Conservation (phyloP, 305 asterid genomes). For the Ilex paraguariensis region DNA sequence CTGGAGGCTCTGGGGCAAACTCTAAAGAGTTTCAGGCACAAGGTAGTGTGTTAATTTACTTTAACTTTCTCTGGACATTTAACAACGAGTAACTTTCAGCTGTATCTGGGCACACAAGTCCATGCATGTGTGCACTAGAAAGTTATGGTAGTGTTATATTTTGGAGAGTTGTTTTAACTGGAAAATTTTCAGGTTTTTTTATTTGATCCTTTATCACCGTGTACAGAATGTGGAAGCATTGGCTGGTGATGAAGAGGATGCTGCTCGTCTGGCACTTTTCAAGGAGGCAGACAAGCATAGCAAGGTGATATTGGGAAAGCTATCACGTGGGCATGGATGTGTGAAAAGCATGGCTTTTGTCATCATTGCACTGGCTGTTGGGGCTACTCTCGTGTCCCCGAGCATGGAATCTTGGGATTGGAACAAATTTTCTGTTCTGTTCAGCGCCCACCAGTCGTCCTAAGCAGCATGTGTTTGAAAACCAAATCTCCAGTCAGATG, state of each 20-base stretch:
- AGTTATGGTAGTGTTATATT: background rate
- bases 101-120: background rate
- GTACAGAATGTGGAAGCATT: conserved; percentile 63
- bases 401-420: conserved; percentile 39
- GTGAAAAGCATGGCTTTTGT: conserved; percentile 35
- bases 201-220: conserved; percentile 8
- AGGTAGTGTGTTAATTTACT: conserved; percentile 29
- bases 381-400: conserved; percentile 37
- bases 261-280: conserved; percentile 27
- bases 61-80: background rate
- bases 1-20: conserved; percentile 47
- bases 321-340: conserved; percentile 49
- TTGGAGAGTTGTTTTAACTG: background rate
- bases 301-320: conserved; percentile 40
- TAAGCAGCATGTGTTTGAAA: conserved; percentile 9
- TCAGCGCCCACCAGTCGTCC: conserved; percentile 18
- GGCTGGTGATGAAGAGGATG: conserved; percentile 42
- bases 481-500: background rate
- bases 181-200: background rate
- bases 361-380: conserved; percentile 36
- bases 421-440: conserved; percentile 31
- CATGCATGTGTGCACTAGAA: background rate
- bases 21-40: conserved; percentile 58
- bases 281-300: conserved; percentile 72
- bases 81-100: too few species aligned